Percentiles rank a stretch among this genome's conserved stretches.
Evolutionary conservation across 768 basidiomycete species (phyloP).

Genomic region (Mycena floridula): DNA sequence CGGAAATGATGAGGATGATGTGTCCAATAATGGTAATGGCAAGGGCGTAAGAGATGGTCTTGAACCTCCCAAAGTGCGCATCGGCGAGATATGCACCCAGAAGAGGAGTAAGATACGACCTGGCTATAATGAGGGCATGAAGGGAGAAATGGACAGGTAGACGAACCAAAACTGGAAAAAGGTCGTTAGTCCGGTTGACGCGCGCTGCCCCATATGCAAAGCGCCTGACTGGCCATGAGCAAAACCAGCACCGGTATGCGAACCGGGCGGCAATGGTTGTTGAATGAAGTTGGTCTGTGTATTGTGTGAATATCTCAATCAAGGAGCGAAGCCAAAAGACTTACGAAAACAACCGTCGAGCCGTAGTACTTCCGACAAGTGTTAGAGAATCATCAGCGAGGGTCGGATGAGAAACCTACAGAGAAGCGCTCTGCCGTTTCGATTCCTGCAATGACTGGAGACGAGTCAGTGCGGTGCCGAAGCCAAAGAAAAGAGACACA

Average conservation of each 20-base stretch:
- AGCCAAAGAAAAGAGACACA: slow-evolving; percentile 1
- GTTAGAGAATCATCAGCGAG: neutral
- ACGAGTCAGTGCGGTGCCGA: neutral
- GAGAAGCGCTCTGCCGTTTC: slow-evolving; percentile 55
- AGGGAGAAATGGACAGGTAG: neutral
- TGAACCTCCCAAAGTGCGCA: slow-evolving; percentile 66
- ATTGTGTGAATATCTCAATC: neutral
- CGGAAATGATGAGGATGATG: slow-evolving; percentile 58
- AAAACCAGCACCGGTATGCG: slow-evolving; percentile 58
- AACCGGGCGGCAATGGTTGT: slow-evolving; percentile 57
- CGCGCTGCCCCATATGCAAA: slow-evolving; percentile 58
- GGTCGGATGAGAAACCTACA: slow-evolving; percentile 13
- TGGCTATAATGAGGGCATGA: slow-evolving; percentile 15
- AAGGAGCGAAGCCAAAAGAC: neutral
- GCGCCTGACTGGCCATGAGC: slow-evolving; percentile 57
- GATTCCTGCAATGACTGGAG: slow-evolving; percentile 37
- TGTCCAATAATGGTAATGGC: slow-evolving; percentile 57
- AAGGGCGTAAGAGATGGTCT: slow-evolving; percentile 61
- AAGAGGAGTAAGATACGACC: slow-evolving; percentile 63
- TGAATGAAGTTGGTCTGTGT: slow-evolving; percentile 71
- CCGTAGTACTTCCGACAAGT: too few relatives aligned
- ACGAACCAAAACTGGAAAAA: slow-evolving; percentile 67
- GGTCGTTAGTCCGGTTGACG: slow-evolving; percentile 65
- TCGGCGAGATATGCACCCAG: slow-evolving; percentile 72
- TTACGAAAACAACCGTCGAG: slow-evolving; percentile 4